Percentiles rank a stretch among this genome's conserved stretches.
Conservation (phyloP, 345 rosid genomes). For the Brassica incana region DNA sequence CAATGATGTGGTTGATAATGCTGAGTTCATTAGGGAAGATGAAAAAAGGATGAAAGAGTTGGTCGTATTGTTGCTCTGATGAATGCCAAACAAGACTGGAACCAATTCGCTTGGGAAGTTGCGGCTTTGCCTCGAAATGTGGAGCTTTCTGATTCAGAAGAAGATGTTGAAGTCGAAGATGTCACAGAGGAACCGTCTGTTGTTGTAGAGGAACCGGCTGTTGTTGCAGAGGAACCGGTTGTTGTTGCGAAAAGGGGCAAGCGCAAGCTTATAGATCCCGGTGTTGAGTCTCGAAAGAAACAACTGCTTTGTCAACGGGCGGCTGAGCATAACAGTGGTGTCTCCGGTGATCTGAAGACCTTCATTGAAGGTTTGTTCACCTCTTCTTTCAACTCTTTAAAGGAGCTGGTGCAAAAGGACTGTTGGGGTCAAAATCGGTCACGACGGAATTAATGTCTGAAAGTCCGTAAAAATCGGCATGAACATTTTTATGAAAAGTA, state of each 20-base stretch:
- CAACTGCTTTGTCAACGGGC: not conserved
- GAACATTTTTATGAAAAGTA: too few species aligned
- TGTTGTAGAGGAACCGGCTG: too few species aligned
- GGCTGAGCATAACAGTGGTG: not conserved
- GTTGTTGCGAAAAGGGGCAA: not conserved
- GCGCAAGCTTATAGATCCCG: not conserved
- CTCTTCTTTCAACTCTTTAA: not conserved
- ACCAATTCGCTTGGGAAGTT: not conserved
- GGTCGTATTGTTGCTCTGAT: not conserved
- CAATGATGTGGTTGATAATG: not conserved
- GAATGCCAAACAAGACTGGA: not conserved
- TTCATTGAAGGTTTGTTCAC: not conserved
- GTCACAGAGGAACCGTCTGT: not conserved
- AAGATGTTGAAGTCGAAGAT: not conserved
- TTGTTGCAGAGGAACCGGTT: not conserved
- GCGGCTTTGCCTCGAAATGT: not conserved
- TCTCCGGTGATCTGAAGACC: not conserved
- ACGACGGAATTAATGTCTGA: too few species aligned
- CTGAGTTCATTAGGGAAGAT: not conserved
- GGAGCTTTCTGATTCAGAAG: not conserved
- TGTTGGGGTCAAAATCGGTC: not conserved
- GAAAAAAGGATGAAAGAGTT: not conserved
- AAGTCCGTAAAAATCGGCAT: too few species aligned
- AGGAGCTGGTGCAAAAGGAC: not conserved
- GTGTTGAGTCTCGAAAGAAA: not conserved